A percentile compares a stretch with the other conserved stretches of the same genome.
These are phyloP conservation scores for Verticillium longisporum DNA, from an alignment of 2,329 filamentous ascomycete genomes.

Conservation along the genomic window DNA sequence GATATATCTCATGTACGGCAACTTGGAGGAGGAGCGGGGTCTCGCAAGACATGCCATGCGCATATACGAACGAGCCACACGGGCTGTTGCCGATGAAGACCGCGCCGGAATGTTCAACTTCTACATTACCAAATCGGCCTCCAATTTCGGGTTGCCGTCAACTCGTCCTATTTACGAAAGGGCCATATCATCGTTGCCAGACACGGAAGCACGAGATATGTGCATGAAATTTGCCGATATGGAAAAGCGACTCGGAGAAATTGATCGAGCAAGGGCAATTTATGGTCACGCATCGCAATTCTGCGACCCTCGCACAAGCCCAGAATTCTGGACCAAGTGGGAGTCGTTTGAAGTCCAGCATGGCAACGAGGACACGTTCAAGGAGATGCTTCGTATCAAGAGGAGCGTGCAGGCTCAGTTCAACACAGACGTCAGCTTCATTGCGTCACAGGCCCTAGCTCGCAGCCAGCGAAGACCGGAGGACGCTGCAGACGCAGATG, in stretches of 20 bases:
- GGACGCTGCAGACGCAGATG: slow-evolving; percentile 33
- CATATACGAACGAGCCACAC: slow-evolving; percentile 94
- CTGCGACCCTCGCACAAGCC: slow-evolving; percentile 86
- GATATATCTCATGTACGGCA: slow-evolving; percentile 96
- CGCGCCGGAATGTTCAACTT: slow-evolving; percentile 98
- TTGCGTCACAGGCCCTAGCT: slow-evolving; percentile 89
- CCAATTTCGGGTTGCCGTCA: slow-evolving; percentile 93
- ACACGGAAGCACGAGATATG: slow-evolving; percentile 92
- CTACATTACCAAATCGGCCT: slow-evolving; percentile 97
- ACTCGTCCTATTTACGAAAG: slow-evolving; percentile 94
- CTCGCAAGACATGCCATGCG: slow-evolving; percentile 96
- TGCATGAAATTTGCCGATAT: slow-evolving; percentile 98
- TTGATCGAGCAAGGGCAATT: slow-evolving; percentile 90
- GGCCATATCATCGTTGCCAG: slow-evolving; percentile 87
- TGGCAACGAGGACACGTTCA: slow-evolving; percentile 98
- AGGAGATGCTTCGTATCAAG: slow-evolving; percentile 98
- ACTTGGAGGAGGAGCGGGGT: slow-evolving; percentile 90
- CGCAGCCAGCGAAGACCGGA: slow-evolving; percentile 60
- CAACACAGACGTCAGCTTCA: slow-evolving; percentile 98
- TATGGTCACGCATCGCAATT: slow-evolving; percentile 97
- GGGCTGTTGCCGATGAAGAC: slow-evolving; percentile 91
- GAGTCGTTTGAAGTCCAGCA: slow-evolving; percentile 96
- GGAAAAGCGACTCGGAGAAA: slow-evolving; percentile 85
- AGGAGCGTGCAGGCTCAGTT: slow-evolving; percentile 95
- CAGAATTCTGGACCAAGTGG: slow-evolving; percentile 93